Conservation (phyloP, 1,284 basidiomycete genomes). For the Phellinidium pouzarii region DNA sequence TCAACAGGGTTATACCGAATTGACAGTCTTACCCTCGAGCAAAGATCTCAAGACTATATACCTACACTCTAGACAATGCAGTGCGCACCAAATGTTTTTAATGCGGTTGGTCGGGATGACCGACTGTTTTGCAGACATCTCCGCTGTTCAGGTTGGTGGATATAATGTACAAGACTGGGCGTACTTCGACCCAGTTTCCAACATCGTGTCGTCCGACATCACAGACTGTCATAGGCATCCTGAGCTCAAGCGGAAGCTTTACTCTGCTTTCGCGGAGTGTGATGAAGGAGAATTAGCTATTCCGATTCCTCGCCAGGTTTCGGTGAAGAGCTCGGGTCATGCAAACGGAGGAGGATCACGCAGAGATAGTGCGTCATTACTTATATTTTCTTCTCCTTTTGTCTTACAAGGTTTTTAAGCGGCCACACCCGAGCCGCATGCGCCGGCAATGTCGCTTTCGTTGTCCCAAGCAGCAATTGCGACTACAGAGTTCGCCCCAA, state of each 20-base stretch:
- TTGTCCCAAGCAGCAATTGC: slow-evolving; percentile 35
- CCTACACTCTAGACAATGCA: slow-evolving; percentile 80
- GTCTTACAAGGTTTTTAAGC: slow-evolving; percentile 34
- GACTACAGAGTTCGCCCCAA: slow-evolving; percentile 67
- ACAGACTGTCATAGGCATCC: slow-evolving; percentile 87
- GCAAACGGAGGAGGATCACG: slow-evolving; percentile 19
- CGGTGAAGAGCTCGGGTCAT: slow-evolving; percentile 54
- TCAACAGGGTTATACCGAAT: slow-evolving; percentile 82
- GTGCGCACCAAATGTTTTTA: slow-evolving; percentile 37
- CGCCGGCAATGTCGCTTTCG: slow-evolving; percentile 40
- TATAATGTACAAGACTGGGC: slow-evolving; percentile 47
- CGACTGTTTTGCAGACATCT: slow-evolving; percentile 20
- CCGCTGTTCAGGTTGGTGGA: slow-evolving; percentile 8
- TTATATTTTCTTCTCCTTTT: slow-evolving; percentile 3
- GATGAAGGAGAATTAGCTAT: slow-evolving; percentile 95
- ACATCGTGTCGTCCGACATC: slow-evolving; percentile 61
- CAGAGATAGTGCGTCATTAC: slow-evolving; percentile 19
- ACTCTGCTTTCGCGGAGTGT: slow-evolving; percentile 82
- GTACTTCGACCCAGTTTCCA: slow-evolving; percentile 70
- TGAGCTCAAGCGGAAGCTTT: slow-evolving; percentile 90
- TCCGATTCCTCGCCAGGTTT: slow-evolving; percentile 76
- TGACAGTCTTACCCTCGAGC: slow-evolving; percentile 76
- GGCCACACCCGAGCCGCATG: slow-evolving; percentile 72
- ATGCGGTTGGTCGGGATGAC: slow-evolving; percentile 4
- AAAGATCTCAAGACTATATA: slow-evolving; percentile 74